Evolutionary conservation across 305 asterid species (phyloP).

Genomic region (Striga hermonthica): DNA sequence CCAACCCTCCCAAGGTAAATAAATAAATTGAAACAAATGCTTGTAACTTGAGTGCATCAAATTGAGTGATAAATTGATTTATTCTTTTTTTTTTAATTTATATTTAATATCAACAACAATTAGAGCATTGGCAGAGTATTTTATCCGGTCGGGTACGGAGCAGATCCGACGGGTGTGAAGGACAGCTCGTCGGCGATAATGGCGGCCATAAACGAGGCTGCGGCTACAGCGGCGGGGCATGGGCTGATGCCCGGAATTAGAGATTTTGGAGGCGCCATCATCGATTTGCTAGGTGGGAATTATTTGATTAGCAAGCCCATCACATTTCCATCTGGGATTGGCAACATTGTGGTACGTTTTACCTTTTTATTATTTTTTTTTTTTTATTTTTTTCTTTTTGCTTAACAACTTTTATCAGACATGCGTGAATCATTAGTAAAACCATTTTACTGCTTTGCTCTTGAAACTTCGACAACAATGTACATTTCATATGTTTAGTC

Average conservation of each 20-base stretch:
- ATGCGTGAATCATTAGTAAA: neutral
- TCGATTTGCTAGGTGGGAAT: slow-evolving; percentile 63
- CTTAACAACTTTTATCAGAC: neutral
- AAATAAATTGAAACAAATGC: neutral
- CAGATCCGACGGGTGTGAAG: slow-evolving; percentile 51
- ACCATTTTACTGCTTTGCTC: neutral
- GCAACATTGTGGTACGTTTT: slow-evolving; percentile 50
- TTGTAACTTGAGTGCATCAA: neutral
- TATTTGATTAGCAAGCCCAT: slow-evolving; percentile 44
- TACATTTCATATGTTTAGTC: no score
- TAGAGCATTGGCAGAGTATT: slow-evolving; percentile 54
- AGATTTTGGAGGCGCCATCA: slow-evolving; percentile 51
- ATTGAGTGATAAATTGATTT: neutral
- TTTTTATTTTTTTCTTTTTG: neutral
- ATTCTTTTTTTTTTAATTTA: neutral
- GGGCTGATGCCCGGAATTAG: slow-evolving; percentile 48
- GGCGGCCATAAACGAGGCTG: slow-evolving; percentile 45
- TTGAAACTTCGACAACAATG: no score
- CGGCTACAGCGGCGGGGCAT: slow-evolving; percentile 32
- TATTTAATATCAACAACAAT: neutral
- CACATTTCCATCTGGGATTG: slow-evolving; percentile 50
- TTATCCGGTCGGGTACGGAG: slow-evolving; percentile 60
- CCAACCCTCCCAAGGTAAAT: slow-evolving; percentile 38
- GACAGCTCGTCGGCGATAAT: slow-evolving; percentile 53
- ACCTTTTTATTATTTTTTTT: no score